These are phyloP conservation scores for Zygnema circumcarinatum DNA, from an alignment of 139 green algal species.

Conservation along the genomic window DNA sequence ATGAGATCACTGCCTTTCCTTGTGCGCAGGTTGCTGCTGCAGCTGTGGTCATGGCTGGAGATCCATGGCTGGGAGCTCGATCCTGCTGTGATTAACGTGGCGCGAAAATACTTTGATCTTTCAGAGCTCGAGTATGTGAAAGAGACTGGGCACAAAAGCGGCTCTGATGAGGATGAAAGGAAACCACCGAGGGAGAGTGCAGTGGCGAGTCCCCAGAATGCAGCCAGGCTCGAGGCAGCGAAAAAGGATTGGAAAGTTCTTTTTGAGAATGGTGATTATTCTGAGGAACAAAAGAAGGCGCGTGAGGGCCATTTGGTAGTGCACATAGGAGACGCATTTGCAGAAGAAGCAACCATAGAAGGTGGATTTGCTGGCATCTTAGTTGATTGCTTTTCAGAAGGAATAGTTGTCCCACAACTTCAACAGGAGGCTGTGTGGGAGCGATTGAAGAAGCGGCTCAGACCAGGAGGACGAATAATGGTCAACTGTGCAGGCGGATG, in stretches of 20 bases:
- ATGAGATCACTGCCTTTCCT: too few relatives aligned
- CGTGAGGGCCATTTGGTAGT: neutral
- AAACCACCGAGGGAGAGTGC: neutral
- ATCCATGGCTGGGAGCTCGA: constrained; percentile 53
- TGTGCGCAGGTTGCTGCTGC: neutral
- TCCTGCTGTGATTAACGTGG: constrained; percentile 15
- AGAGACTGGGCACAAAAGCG: neutral
- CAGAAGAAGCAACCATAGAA: neutral
- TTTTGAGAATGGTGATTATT: neutral
- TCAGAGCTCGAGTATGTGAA: constrained; percentile 15
- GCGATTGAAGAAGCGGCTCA: neutral
- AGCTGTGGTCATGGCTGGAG: constrained; percentile 29
- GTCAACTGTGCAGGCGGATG: constrained; percentile 36
- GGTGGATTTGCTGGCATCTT: constrained; percentile 49
- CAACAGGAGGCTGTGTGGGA: constrained; percentile 33
- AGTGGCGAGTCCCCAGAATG: neutral
- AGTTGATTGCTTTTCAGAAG: constrained; percentile 39
- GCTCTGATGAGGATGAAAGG: neutral
- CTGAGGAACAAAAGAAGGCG: neutral
- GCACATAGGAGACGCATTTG: constrained; percentile 40
- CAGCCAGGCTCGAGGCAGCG: neutral
- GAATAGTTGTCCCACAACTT: constrained; percentile 35
- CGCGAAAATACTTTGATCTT: constrained; percentile 32
- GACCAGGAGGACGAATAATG: constrained; percentile 31
- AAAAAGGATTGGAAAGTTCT: neutral